Evolutionary conservation across 116 monocot genomes (phyloP), one percentile per base, ranked within the genome.

Genomic region (Iris pallida): DNA sequence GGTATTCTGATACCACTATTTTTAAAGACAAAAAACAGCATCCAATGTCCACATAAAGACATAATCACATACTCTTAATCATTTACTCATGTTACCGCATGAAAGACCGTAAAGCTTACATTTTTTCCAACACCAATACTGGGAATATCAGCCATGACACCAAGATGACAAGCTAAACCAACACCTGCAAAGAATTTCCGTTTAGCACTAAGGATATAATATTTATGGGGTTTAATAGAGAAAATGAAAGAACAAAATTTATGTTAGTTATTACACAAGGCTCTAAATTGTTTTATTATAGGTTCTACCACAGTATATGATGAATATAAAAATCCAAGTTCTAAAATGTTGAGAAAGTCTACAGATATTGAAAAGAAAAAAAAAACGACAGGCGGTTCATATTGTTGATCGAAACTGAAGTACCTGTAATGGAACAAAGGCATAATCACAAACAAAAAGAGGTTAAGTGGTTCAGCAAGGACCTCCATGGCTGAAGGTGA

Each of bases 141-240:
- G 10, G 97, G 97, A 55, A 92, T 54, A 70, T 86, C 79, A 59
- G 80, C 85, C 58, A 97, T 72, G 42, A 97, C 90, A 61, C 97
- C 97, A 70, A 97, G 73, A 90, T 97, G 97, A 68, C 97, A 97
- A 76, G 97, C 97, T 76, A 92, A 81, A 73, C 97, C 97, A 82
- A 92, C 90, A 57, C 97, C 97, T 97, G 73, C 57, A 73, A 18
- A 43, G 42, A 4, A 5, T 42, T 61, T 44, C 16, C 19, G 52
- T 4, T 55, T 57, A 63, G 45, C n/a, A 8, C 59, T 40, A 30
- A 30, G 30, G 30, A 30, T 30, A 1, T 30, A 30, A 30, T 1
- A 30, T 30, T 30, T 30, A 30, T 30, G 30, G 30, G 30, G 0
- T 30, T 41, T 4, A 11, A 11, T 57, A 59, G 9, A 59, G 59